A percentile compares a stretch with the other conserved stretches of the same genome.
These are phyloP conservation scores for Stagonosporopsis cucurbitacearum DNA, from an alignment of 2,329 filamentous ascomycete genomes.

Conservation along the genomic window DNA sequence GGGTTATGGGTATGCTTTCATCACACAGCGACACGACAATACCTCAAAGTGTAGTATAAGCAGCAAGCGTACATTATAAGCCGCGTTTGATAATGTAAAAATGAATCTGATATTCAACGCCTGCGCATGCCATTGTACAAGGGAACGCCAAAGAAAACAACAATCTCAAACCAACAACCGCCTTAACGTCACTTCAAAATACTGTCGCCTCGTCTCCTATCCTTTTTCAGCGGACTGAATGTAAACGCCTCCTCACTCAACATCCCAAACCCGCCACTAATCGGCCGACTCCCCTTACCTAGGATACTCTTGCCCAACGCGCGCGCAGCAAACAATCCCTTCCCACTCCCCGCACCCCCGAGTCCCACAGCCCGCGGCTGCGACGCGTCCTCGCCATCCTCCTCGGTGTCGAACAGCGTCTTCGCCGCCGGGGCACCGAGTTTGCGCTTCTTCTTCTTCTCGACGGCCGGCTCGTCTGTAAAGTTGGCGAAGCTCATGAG, in stretches of 20 bases:
- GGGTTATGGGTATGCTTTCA: not conserved
- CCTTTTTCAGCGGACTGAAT: constrained; percentile 51
- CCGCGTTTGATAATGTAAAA: not conserved
- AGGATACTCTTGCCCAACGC: constrained; percentile 45
- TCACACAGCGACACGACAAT: not conserved
- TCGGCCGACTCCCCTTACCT: constrained; percentile 39
- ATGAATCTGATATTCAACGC: not conserved
- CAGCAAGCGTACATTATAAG: constrained; percentile 5
- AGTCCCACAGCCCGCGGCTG: constrained; percentile 41
- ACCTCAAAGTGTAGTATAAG: constrained; percentile 2
- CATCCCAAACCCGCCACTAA: constrained; percentile 45
- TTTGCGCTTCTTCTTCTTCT: constrained; percentile 69
- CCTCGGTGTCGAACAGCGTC: constrained; percentile 67
- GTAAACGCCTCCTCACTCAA: constrained; percentile 49
- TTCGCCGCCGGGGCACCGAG: constrained; percentile 65
- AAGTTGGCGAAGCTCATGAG: constrained; percentile 56
- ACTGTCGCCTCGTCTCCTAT: constrained; percentile 37
- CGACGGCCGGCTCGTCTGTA: constrained; percentile 47
- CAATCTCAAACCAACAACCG: not conserved
- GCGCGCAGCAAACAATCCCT: constrained; percentile 47
- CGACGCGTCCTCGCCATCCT: constrained; percentile 40
- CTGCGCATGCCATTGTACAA: not conserved
- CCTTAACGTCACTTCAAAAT: constrained; percentile 30
- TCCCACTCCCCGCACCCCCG: constrained; percentile 26
- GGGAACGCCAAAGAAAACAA: not conserved